Evolutionary conservation across 2,329 filamentous ascomycete species (phyloP), one percentile per base, ranked within the genome.

Genomic region (Arthrobotrys megalospora): DNA sequence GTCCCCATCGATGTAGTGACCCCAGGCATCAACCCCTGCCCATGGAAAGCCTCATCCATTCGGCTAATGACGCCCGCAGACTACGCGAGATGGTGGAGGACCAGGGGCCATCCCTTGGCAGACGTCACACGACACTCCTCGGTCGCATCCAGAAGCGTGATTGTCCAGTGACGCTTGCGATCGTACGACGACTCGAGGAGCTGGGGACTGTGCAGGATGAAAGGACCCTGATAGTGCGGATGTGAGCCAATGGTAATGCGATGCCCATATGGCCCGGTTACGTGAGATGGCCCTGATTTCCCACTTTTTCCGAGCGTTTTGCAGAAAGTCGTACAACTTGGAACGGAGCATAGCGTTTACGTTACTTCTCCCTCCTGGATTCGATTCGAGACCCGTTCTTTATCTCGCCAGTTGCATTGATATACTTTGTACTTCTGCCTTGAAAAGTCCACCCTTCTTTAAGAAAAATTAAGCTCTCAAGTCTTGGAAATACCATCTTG

Each of bases 21-120:
- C 36, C 34, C 10, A 38, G 53, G n/a, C 45, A 60, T 16, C 34
- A 32, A 60, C 19, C 55, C 55, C 55, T 60, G 55, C 55, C 36
- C 55, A 28, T 43, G 21, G 21, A 43, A 43, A 60, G 55, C 36
- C 55, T 60, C 55, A 8, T 34, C 55, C 55, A 60, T 28, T 76
- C 71, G 71, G 71, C 32, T 76, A 76, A 68, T 48, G 24, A 28
- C 52, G 52, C 64, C 12, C 24, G 67, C 50, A 34, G 45, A 45
- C 41, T 55, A 67, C 45, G 68, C 68, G 68, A 71, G 58, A 45
- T 21, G 55, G 19, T 16, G 28, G 36, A 43, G 21, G 69, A 73
- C 55, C 45, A 60, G 72, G 72, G 55, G 48, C 24, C n/a, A 4
- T 7, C 16, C 4, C 73, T 77, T 77, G 73, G 73, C 73, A 77